These are phyloP conservation scores for Tylopilus sp. DNA, from an alignment of 1,284 basidiomycete species.

Conservation along the genomic window DNA sequence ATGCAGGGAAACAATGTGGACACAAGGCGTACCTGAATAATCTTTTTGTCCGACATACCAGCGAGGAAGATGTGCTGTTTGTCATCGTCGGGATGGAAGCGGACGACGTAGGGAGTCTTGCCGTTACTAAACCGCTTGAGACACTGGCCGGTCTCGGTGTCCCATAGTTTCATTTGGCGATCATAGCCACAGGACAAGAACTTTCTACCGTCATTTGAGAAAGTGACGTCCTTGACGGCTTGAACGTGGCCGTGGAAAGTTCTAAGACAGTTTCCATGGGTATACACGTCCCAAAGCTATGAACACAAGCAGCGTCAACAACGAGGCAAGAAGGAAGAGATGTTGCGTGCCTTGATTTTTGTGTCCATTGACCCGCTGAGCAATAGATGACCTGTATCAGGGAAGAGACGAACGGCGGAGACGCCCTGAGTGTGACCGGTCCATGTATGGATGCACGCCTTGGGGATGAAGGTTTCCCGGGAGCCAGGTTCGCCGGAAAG, in stretches of 20 bases:
- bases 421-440: constrained; percentile 97
- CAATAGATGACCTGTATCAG: constrained; percentile 88
- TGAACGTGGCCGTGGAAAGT: constrained; percentile 98
- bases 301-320: constrained; percentile 5
- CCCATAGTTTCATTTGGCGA: constrained; percentile 97
- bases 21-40: constrained; percentile 73
- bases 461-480: constrained; percentile 92
- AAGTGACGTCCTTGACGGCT: constrained; percentile 93
- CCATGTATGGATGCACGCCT: constrained; percentile 95
- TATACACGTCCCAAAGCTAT: constrained; percentile 97
- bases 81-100: constrained; percentile 94
- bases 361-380: constrained; percentile 98
- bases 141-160: constrained; percentile 97
- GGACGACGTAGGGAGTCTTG: constrained; percentile 93
- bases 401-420: constrained; percentile 90
- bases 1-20: neutral
- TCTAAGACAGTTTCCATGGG: constrained; percentile 92
- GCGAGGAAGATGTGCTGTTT: constrained; percentile 97
- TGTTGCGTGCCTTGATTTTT: constrained; percentile 82
- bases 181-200: constrained; percentile 96
- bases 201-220: constrained; percentile 86
- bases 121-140: constrained; percentile 94
- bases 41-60: constrained; percentile 99
- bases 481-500: constrained; percentile 78
- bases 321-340: neutral